Base-by-base conservation (phyloP, 1,284 basidiomycete species). In the Cerrena zonata region DNA sequence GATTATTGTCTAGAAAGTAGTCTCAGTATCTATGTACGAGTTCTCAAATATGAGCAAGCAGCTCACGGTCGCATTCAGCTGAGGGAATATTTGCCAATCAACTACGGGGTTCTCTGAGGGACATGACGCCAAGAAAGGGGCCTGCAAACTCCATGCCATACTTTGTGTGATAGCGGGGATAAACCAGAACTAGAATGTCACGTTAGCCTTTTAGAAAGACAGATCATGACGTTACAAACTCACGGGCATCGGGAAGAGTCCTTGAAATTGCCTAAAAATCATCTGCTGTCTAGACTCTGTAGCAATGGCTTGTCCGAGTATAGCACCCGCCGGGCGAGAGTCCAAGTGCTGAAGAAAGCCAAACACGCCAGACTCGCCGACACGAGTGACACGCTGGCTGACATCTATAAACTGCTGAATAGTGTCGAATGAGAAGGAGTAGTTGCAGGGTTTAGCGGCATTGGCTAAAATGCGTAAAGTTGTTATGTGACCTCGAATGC, bases 261-360 rank as follows among this genome's bases (percentile, higher is more conserved):
- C 82, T 52, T 80, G 74, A 47, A 84, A 76, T 61, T 86, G 82
- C 12, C 82, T 65, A 71, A 86, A 83, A 43, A 77, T 71, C 77
- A 84, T 78, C 66, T 87, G 80, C 65, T 87, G 83, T 11, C 84
- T 70, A 4, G 71, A 78, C 65, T 86, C 83, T n/a, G 78, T 82
- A 0, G 80, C 74, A 56, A 87, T 80, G 4, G 76, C 72, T 61
- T 86, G 78, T 2, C 79, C 62, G 11, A 86, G 66, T 10, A 86
- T 65, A 46, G 76, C 68, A 1, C 83, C 82, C 2, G 76, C 63
- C 2, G 77, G 70, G 19, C 81, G 72, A 21, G 79, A 80, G 63
- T 86, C 70, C 37, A 89, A 71, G 58, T 84, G 80, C 39, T 77
- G 71, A 19, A 84, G 62, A 67, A 84, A 84, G 4, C 80, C 80